Evolutionary conservation across 2,329 filamentous ascomycete genomes (phyloP).

Genomic region (Balansia obtecta): DNA sequence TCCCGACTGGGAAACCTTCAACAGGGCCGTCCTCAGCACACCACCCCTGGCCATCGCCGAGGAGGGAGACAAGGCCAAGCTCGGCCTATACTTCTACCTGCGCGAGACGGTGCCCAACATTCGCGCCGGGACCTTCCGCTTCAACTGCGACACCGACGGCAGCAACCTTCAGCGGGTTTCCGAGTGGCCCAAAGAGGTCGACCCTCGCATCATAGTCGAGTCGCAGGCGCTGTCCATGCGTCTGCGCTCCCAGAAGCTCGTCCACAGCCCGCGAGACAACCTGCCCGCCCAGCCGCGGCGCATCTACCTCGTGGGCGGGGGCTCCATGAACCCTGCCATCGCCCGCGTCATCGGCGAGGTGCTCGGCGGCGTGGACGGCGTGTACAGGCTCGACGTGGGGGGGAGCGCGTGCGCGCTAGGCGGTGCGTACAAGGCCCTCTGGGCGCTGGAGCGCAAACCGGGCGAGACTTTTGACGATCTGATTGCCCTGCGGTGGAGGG

Average conservation of each 20-base stretch:
- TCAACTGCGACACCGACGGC: conserved; percentile 46
- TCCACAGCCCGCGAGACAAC: conserved; percentile 37
- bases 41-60: conserved; percentile 54
- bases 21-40: conserved; percentile 55
- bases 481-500: conserved; percentile 73
- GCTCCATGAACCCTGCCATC: conserved; percentile 80
- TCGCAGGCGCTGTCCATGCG: conserved; percentile 90
- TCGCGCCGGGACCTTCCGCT: conserved; percentile 75
- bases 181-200: conserved; percentile 43
- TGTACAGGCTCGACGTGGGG: conserved; percentile 87
- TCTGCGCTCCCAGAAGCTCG: conserved; percentile 68
- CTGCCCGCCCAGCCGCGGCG: conserved; percentile 76
- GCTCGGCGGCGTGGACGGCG: conserved; percentile 76
- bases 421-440: conserved; percentile 90
- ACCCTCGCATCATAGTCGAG: conserved; percentile 81
- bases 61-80: conserved; percentile 50
- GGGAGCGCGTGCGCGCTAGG: conserved; percentile 91
- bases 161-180: conserved; percentile 29
- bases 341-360: conserved; percentile 76
- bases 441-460: conserved; percentile 61
- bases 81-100: conserved; percentile 90
- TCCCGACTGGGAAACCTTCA: conserved; percentile 68
- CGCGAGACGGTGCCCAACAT: conserved; percentile 95
- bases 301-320: conserved; percentile 90
- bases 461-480: conserved; percentile 79